Base-by-base conservation (phyloP, 306 rosid genomes). In the Lablab purpureus region DNA sequence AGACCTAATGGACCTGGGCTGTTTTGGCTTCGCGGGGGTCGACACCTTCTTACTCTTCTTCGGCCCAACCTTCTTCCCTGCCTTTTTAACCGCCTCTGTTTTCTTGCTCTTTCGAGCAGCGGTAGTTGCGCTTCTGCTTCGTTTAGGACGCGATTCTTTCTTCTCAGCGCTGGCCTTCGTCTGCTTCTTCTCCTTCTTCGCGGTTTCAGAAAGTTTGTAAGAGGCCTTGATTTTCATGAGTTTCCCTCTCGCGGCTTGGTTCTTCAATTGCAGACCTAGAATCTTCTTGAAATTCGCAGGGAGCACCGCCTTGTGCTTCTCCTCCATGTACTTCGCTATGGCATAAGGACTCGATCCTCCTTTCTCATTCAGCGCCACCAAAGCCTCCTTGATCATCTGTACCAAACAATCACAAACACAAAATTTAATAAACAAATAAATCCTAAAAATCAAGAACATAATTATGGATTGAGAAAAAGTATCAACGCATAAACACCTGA, bases 291-390 rank as follows among this genome's bases (percentile, higher is more conserved):
- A 94, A 66, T 94, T 92, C 60, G 63, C 78, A 0, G 98, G 97
- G 2, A 94, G 92, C 18, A 77, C 93, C 14, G 86, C 72, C 78
- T 90, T 88, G 70, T 90, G 96, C 86, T 92, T 92, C 83, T 88
- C 92, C 78, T 90, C 98, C 93, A 92, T 90, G 90, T 85, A 88
- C 83, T 92, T 94, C 5, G 91, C 97, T 84, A 94, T 91, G 27
- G 98, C 98, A 74, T 94, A 87, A 1, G 97, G 93, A 27, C 98
- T 94, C 23, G 98, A 92, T 0, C 98, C 98, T 0, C 89, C 85
- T 75, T 82, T 94, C 75, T 94, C 97, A 27, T 89, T 87, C 66
- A 94, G 74, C n/a, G 89, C 89, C 81, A 82, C 0, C 63, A 94
- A 45, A 2, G 98, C 98, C 58, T 94, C 97, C 85, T 86, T 80